Percentiles rank a stretch among this genome's conserved stretches.
These are phyloP conservation scores for Blastobotrys ciferrii DNA, from an alignment of 1,139 yeast species.

Conservation along the genomic window DNA sequence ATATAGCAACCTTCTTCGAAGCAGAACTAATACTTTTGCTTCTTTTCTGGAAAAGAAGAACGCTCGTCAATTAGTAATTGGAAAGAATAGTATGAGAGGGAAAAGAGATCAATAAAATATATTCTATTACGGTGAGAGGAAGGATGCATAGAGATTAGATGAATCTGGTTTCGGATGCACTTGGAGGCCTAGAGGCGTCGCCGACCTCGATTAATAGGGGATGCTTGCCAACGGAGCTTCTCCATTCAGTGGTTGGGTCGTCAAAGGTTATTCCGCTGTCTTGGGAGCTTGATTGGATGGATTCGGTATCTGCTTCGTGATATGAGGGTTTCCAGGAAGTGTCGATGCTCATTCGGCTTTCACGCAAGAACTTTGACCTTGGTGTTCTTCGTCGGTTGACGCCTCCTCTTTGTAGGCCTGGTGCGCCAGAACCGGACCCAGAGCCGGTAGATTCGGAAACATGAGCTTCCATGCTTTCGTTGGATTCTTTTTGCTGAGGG, in stretches of 20 bases:
- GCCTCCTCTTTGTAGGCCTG: slow-evolving; percentile 14
- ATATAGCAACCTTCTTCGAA: too few species aligned
- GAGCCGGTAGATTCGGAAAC: slow-evolving; percentile 9
- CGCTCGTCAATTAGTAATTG: too few species aligned
- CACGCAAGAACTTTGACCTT: slow-evolving; percentile 15
- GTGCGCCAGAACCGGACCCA: slow-evolving; percentile 11
- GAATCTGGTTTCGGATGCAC: slow-evolving; percentile 11
- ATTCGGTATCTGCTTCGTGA: slow-evolving; percentile 10
- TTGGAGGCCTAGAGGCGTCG: slow-evolving; percentile 11
- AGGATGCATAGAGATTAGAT: slow-evolving; percentile 4
- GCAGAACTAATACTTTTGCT: background rate
- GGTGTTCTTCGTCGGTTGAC: slow-evolving; percentile 16
- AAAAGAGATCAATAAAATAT: background rate
- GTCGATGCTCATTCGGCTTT: slow-evolving; percentile 16
- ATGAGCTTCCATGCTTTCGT: slow-evolving; percentile 6
- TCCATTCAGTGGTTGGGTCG: slow-evolving; percentile 12
- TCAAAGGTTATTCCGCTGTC: slow-evolving; percentile 17
- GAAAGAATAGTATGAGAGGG: too few species aligned
- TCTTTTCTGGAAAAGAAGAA: too few species aligned
- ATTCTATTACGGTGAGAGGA: background rate
- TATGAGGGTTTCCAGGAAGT: slow-evolving; percentile 16
- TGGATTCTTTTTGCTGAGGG: background rate
- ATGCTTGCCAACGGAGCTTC: slow-evolving; percentile 11
- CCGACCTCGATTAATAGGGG: slow-evolving; percentile 18
- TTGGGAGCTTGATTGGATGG: slow-evolving; percentile 9